Conservation (phyloP, 176 grass and related monocot species). For the Rhynchospora pubera region DNA sequence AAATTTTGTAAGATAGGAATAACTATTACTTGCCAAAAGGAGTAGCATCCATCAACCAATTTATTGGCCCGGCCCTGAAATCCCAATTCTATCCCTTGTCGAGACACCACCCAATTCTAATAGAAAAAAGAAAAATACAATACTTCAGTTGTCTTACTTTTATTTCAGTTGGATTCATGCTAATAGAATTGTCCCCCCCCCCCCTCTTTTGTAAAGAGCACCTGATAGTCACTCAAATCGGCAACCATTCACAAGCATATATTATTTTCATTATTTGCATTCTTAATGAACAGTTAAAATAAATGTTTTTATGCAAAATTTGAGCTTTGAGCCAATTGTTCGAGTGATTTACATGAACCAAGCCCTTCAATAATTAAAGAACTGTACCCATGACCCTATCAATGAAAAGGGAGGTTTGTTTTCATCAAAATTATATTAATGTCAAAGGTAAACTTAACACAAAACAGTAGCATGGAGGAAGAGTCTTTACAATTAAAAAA, state of each 20-base stretch:
- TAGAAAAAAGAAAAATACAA: not conserved
- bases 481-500: conserved; percentile 58
- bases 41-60: conserved; percentile 97
- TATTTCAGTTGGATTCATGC: not conserved
- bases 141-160: not conserved
- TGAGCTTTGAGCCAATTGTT: not conserved
- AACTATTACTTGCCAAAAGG: conserved; percentile 91
- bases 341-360: not conserved
- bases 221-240: not conserved
- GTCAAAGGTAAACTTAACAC: not conserved
- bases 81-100: conserved; percentile 90
- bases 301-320: not conserved
- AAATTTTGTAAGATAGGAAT: conserved; percentile 3
- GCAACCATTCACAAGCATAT: not conserved
- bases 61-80: conserved; percentile 97
- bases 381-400: not conserved
- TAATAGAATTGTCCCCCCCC: not conserved
- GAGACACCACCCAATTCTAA: conserved; percentile 76
- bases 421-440: not conserved
- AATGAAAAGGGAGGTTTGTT: not conserved
- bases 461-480: conserved; percentile 19
- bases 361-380: not conserved
- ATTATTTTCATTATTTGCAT: not conserved
- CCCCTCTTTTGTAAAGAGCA: not conserved
- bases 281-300: not conserved